Evolutionary conservation across 2,329 filamentous ascomycete genomes (phyloP).

Genomic region (Mollisiaceae sp.): DNA sequence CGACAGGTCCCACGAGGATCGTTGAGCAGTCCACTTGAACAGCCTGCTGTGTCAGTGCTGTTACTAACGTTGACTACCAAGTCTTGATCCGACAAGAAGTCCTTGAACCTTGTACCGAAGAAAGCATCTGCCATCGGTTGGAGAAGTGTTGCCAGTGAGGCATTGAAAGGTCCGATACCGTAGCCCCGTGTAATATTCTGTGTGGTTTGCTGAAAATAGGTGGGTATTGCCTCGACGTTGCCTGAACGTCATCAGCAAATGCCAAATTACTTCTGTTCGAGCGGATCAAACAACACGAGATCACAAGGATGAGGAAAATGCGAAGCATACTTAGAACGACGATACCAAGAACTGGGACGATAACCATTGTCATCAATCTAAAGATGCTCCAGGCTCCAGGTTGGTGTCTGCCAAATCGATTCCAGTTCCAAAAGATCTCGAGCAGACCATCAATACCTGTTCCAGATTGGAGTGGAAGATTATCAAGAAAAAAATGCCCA

Average conservation of each 20-base stretch:
- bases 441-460: constrained; percentile 6
- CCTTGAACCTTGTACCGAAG: constrained; percentile 11
- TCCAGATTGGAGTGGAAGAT: constrained; percentile 10
- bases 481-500: neutral
- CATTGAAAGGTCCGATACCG: constrained; percentile 1
- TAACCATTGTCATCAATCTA: neutral
- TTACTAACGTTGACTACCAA: constrained; percentile 5
- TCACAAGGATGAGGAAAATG: neutral
- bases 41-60: neutral
- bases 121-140: constrained; percentile 2
- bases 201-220: constrained; percentile 1
- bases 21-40: neutral
- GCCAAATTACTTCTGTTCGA: no score
- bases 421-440: constrained; percentile 8
- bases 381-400: constrained; percentile 13
- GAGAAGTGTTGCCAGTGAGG: constrained; percentile 8
- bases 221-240: constrained; percentile 7
- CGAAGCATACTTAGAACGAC: constrained; percentile 12
- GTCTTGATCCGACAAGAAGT: constrained; percentile 12
- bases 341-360: constrained; percentile 11
- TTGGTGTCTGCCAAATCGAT: neutral
- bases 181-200: constrained; percentile 5
- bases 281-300: no score
- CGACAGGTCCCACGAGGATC: neutral
- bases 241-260: neutral